Percentiles rank a stretch among this genome's conserved stretches.
Conservation (phyloP, 805 yeast genomes). For the Wickerhamomyces sydowiorum region DNA sequence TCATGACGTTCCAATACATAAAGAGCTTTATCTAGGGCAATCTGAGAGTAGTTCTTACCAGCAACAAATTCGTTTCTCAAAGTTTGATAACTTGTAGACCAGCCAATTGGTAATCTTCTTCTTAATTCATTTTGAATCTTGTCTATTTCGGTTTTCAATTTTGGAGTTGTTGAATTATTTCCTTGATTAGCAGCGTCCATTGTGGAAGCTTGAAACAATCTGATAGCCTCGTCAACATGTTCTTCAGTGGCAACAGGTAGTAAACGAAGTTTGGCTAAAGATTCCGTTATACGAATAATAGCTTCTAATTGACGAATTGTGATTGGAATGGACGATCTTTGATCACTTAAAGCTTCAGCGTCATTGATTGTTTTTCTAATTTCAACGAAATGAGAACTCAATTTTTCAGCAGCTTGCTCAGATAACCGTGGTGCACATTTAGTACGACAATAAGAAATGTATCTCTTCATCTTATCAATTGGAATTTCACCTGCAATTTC, state of each 20-base stretch:
- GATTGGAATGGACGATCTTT: constrained; percentile 92
- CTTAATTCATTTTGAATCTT: constrained; percentile 79
- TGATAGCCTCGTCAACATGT: constrained; percentile 93
- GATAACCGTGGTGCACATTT: constrained; percentile 92
- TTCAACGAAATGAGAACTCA: constrained; percentile 88
- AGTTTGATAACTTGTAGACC: constrained; percentile 87
- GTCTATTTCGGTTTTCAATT: constrained; percentile 64
- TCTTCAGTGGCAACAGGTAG: constrained; percentile 79
- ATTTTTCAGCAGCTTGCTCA: constrained; percentile 81
- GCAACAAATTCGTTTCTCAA: constrained; percentile 78
- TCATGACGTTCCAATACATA: constrained; percentile 80
- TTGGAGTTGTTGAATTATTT: constrained; percentile 45
- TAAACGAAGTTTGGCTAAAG: constrained; percentile 81
- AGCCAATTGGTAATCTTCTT: constrained; percentile 91
- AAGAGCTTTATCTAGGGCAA: constrained; percentile 79
- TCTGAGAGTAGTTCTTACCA: constrained; percentile 52
- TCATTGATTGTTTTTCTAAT: constrained; percentile 79
- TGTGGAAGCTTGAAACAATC: constrained; percentile 93
- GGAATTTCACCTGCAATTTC: constrained; percentile 75
- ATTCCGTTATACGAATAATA: constrained; percentile 89
- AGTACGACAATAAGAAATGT: constrained; percentile 82
- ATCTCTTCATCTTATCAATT: constrained; percentile 84
- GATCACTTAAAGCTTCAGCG: constrained; percentile 76
- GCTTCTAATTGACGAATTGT: constrained; percentile 98
- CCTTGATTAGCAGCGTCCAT: constrained; percentile 81